Evolutionary conservation across 176 grass and related monocot species (phyloP).

Genomic region (Rhipidocladum racemiflorum): DNA sequence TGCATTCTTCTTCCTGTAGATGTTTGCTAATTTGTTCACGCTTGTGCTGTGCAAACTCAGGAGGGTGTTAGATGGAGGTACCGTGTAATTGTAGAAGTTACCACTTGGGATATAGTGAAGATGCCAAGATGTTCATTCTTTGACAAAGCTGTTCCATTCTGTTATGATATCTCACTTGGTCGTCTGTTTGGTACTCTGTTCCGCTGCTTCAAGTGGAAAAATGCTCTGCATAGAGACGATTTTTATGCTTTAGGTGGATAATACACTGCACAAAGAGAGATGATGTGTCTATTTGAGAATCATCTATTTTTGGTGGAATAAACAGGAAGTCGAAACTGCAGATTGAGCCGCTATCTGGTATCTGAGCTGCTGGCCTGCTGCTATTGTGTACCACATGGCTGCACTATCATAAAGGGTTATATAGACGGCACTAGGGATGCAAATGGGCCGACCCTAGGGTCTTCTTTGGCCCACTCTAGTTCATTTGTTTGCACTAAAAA

Average conservation of each 20-base stretch:
- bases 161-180: neutral
- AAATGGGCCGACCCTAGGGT: too few relatives aligned
- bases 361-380: neutral
- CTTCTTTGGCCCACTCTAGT: too few relatives aligned
- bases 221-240: neutral
- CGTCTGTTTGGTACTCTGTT: neutral
- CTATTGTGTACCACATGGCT: neutral
- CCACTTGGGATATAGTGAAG: slow-evolving; percentile 30
- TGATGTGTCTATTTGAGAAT: neutral
- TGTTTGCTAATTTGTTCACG: slow-evolving; percentile 26
- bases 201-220: neutral
- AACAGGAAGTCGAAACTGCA: neutral
- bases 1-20: slow-evolving; percentile 27
- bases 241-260: neutral
- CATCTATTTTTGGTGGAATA: neutral
- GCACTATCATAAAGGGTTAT: neutral
- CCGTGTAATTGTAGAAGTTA: slow-evolving; percentile 40
- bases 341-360: neutral
- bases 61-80: neutral
- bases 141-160: neutral
- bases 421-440: too few relatives aligned
- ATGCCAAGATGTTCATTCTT: slow-evolving; percentile 34
- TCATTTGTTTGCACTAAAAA: too few relatives aligned
- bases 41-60: slow-evolving; percentile 7
- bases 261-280: neutral